Evolutionary conservation across 129 eudicot genomes (phyloP), one percentile per base, ranked within the genome.

Genomic region (Artemisia annua): DNA sequence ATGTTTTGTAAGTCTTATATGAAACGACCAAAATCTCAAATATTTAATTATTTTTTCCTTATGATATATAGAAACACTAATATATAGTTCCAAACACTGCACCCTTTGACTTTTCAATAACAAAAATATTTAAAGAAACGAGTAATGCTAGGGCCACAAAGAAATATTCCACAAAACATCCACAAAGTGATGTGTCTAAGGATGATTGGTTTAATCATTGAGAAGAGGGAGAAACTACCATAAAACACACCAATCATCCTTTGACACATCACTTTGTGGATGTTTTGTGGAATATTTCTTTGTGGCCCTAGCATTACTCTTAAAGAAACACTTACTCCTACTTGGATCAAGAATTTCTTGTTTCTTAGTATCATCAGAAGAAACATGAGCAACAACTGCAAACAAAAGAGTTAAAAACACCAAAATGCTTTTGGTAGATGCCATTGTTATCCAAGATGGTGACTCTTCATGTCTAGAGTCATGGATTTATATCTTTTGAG

Each of bases 371-470:
- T 11, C 28, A 19, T 51, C 67, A 14, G 60, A 78, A 54, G 82
- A 78, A 71, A 71, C 82, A 51, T 53, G 68, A 48, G 56, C 73
- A 71, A 63, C 62, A 68, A 30, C 46, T 54, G 72, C 77, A 63
- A 78, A 54, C 20, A 78, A 17, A 48, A 78, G 60, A 4, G 77
- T 43, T 48, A 78, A 43, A n/a, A 65, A 13, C 8, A 63, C 11
- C 24, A 78, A 22, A 63, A 78, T 11, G 18, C 48, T 35, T n/a
- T n/a, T 78, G 26, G 19, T 54, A 1, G 72, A 54, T 46, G n/a
- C 44, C 78, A 71, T 71, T 1, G 24, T 61, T 55, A 66, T 16
- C 50, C 19, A 63, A 78, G 16, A 39, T 13, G 17, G 11, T 35
- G n/a, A 32, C 9, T 39, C 13, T 28, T 14, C 1, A 69, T 51